Percentiles rank a stretch among this genome's conserved stretches.
Evolutionary conservation across 176 grass and related monocot species (phyloP).

Genomic region (Alopecurus myosuroides): DNA sequence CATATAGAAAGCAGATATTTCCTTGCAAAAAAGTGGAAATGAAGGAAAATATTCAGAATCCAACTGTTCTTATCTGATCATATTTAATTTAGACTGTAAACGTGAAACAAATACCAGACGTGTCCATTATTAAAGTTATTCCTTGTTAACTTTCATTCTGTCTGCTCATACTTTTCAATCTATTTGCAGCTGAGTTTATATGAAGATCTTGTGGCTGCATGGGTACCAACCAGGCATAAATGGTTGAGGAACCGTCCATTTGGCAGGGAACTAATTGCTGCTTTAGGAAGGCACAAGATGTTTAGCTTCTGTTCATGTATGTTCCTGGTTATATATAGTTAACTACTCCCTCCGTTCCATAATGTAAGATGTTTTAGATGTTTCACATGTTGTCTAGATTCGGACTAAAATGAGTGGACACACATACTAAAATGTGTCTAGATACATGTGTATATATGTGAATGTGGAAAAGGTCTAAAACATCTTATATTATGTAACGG

Average conservation of each 20-base stretch:
- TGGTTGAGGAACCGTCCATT: slow-evolving; percentile 68
- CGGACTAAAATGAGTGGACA: no score
- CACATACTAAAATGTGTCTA: no score
- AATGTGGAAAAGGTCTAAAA: no score
- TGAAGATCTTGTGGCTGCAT: slow-evolving; percentile 88
- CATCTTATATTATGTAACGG: no score
- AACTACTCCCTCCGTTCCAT: no score
- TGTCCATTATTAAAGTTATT: background rate
- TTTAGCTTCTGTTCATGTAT: slow-evolving; percentile 96
- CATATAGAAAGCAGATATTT: background rate
- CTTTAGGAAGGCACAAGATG: slow-evolving; percentile 70
- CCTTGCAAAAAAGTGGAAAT: background rate
- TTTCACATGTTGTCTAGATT: no score
- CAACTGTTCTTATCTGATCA: background rate
- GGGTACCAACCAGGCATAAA: slow-evolving; percentile 78
- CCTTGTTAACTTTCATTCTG: background rate
- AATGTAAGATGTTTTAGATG: no score
- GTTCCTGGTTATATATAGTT: slow-evolving; percentile 2
- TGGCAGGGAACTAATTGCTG: slow-evolving; percentile 62
- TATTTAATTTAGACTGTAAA: background rate
- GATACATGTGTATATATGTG: no score
- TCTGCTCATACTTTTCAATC: slow-evolving; percentile 27
- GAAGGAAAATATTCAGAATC: background rate
- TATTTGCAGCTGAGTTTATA: slow-evolving; percentile 89
- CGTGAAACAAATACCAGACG: background rate